phyloP scores from a whole-genome alignment of 495 filamentous ascomycete species.

The Eremomyces bilateralis region DNA sequence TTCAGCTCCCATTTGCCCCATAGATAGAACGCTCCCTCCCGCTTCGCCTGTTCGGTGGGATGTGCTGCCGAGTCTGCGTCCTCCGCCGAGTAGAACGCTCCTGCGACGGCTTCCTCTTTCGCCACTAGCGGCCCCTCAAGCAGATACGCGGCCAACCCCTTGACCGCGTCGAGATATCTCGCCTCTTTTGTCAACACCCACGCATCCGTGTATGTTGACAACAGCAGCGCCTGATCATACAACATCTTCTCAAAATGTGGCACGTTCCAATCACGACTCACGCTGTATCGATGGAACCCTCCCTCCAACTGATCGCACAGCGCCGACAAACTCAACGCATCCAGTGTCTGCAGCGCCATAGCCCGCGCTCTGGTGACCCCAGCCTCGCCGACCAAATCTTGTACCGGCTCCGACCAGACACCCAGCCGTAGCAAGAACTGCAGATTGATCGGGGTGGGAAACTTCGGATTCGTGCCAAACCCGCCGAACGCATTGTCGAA shows the following conservation, averaged over 20 bases:
- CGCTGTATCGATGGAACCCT: conserved; percentile 78
- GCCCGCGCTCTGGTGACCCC: conserved; percentile 52
- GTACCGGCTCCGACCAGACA: conserved; percentile 46
- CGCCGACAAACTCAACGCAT: conserved; percentile 64
- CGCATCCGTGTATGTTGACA: conserved; percentile 73
- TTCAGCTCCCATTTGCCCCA: conserved; percentile 85
- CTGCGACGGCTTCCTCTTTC: conserved; percentile 23
- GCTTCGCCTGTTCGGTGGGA: conserved; percentile 57
- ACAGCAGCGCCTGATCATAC: conserved; percentile 76
- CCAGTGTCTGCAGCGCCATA: conserved; percentile 69
- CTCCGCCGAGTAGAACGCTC: conserved; percentile 77
- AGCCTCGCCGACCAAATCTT: conserved; percentile 64
- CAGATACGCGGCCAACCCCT: conserved; percentile 70
- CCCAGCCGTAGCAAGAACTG: conserved; percentile 60
- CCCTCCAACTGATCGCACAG: conserved; percentile 85
- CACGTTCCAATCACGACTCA: conserved; percentile 75
- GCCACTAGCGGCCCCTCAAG: conserved; percentile 43
- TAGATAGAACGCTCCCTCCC: conserved; percentile 87
- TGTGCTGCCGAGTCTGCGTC: conserved; percentile 75
- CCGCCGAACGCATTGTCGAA: conserved; percentile 65
- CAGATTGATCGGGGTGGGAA: conserved; percentile 72
- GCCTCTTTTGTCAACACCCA: conserved; percentile 49
- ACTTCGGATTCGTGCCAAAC: conserved; percentile 68
- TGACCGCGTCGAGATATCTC: conserved; percentile 58
- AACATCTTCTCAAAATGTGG: conserved; percentile 99